Evolutionary conservation across 176 grass and related monocot genomes (phyloP).

Genomic region (Pontederia paniculata): DNA sequence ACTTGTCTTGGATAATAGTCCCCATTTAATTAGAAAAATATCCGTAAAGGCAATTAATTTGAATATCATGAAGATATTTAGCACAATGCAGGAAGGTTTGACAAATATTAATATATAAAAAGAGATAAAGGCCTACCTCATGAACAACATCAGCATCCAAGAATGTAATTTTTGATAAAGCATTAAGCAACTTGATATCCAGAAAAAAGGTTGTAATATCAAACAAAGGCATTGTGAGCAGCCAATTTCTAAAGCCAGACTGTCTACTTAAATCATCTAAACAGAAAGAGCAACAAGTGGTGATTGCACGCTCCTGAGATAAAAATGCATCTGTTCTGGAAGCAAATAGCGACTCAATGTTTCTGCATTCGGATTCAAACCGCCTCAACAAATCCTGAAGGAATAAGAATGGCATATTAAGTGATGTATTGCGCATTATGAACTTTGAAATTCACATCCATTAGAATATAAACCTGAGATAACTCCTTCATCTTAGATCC

Average conservation of each 20-base stretch:
- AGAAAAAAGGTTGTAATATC: constrained; percentile 76
- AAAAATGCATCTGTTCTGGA: constrained; percentile 7
- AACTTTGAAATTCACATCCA: constrained; percentile 5
- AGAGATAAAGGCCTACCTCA: constrained; percentile 31
- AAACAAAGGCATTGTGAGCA: constrained; percentile 57
- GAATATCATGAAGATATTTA: neutral
- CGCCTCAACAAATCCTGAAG: constrained; percentile 39
- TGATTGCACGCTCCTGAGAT: constrained; percentile 13
- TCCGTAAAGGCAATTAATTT: no score
- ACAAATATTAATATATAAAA: constrained; percentile 10
- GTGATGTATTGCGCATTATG: neutral
- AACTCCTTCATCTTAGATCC: constrained; percentile 41
- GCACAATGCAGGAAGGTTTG: neutral
- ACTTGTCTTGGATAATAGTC: no score
- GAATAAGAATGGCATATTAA: constrained; percentile 30
- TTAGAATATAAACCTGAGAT: constrained; percentile 49
- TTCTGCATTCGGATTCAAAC: constrained; percentile 45
- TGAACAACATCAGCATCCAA: constrained; percentile 34
- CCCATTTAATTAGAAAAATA: no score
- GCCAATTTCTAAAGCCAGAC: constrained; percentile 45
- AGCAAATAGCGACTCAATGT: constrained; percentile 32
- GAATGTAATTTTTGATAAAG: constrained; percentile 35
- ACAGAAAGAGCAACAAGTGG: constrained; percentile 56
- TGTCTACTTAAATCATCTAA: constrained; percentile 31
- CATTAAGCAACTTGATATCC: constrained; percentile 60